Evolutionary conservation across 2,329 filamentous ascomycete genomes (phyloP), one percentile per base, ranked within the genome.

Genomic region (Fusarium veterinarium): DNA sequence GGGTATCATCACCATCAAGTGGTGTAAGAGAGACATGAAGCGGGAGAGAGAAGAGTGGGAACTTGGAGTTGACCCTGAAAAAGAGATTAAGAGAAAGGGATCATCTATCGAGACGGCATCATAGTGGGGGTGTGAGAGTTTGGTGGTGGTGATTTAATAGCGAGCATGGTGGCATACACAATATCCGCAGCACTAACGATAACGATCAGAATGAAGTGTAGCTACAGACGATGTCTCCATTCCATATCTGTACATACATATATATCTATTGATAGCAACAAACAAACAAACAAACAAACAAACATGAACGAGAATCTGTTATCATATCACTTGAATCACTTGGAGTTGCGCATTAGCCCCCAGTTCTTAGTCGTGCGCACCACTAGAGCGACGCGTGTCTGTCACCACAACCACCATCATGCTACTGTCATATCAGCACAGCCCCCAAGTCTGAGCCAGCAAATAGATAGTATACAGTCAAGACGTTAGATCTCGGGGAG

Each of bases 1-100:
- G 82, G 80, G 78, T 7, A 42, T 73, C 44, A 80, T 83, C 30
- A 78, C 80, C 8, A 79, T 83, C 33, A 60, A 67, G 35, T 81
- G 79, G 81, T 83, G 82, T 60, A 83, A 83, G 73, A 63, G 60
- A 37, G 78, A 81, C 10, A 83, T 83, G 81, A 75, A 78, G 9
- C 71, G 77, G 35, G 82, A 83, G 66, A 77, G 81, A 31, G 62
- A 81, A 23, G 82, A 83, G 58, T 83, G 82, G 82, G 77, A 83
- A 64, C 75, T 75, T 6, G 78, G 74, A 5, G 60, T 73, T 40
- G 73, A 77, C 23, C 55, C 72, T 8, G 75, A 75, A 48, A 75
- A 75, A 30, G 61, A 41, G 20, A 55, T 74, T 31, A 69, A 76
- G 46, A 71, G 48, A 49, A 70, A 73, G 40, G 40, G 58, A 30